Conservation (phyloP, 495 filamentous ascomycete species). For the Penicillium bialowiezense region DNA sequence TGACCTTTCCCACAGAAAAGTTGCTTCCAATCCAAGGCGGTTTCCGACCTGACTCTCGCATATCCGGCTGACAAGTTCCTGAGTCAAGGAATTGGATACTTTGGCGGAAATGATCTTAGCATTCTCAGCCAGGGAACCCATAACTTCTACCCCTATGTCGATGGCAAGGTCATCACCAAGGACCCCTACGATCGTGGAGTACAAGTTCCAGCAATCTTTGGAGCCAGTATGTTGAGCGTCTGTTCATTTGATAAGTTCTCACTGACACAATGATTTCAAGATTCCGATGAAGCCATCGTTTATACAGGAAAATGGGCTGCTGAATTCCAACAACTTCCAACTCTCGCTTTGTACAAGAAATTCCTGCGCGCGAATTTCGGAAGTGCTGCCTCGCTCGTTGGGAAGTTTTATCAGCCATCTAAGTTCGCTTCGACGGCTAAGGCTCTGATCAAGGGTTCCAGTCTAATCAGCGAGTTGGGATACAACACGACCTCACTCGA, state of each 20-base stretch:
- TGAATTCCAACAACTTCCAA: neutral
- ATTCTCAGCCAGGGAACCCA: neutral
- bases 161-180: conserved; percentile 30
- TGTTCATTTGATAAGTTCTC: neutral
- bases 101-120: neutral
- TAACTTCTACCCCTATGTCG: conserved; percentile 13
- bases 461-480: neutral
- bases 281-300: neutral
- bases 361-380: conserved; percentile 33
- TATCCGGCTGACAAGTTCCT: conserved; percentile 6
- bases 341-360: conserved; percentile 2
- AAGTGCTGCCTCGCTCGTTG: conserved; percentile 23
- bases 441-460: neutral
- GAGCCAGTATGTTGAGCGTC: conserved; percentile 3
- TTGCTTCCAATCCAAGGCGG: conserved; percentile 14
- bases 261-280: neutral
- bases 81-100: neutral
- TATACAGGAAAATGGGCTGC: neutral
- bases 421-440: neutral
- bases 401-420: conserved; percentile 28
- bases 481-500: neutral
- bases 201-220: conserved; percentile 33
- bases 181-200: conserved; percentile 28
- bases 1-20: conserved; percentile 16
- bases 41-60: conserved; percentile 8